Percentiles rank a stretch among this genome's conserved stretches.
Conservation (phyloP, 495 filamentous ascomycete genomes). For the Margaritispora aquatica region DNA sequence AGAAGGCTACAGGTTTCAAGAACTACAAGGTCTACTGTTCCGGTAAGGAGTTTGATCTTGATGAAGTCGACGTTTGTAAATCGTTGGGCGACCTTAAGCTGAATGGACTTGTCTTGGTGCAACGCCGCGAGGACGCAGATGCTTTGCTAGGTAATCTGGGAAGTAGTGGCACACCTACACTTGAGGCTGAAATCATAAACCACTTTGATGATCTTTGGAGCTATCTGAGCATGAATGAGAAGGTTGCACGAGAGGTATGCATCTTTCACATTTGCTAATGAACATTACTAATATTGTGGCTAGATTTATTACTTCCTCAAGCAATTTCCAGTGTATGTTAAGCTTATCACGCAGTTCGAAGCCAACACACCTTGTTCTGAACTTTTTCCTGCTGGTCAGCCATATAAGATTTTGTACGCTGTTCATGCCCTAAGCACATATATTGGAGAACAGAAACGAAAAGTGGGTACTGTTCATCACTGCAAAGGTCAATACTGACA, state of each 20-base stretch:
- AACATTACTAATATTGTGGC: slow-evolving; percentile 24
- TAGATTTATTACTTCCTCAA: slow-evolving; percentile 67
- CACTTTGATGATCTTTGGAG: slow-evolving; percentile 84
- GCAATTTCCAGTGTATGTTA: slow-evolving; percentile 63
- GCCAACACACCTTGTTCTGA: slow-evolving; percentile 45
- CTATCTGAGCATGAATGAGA: slow-evolving; percentile 70
- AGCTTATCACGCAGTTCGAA: slow-evolving; percentile 51
- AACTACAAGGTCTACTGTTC: slow-evolving; percentile 54
- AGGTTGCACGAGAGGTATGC: slow-evolving; percentile 50
- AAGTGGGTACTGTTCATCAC: slow-evolving; percentile 1
- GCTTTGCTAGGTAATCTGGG: slow-evolving; percentile 26
- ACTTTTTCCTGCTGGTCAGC: slow-evolving; percentile 61
- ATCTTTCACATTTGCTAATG: slow-evolving; percentile 13
- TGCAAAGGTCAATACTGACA: slow-evolving; percentile 6
- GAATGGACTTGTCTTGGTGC: slow-evolving; percentile 57
- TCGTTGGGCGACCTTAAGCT: slow-evolving; percentile 53
- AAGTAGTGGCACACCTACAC: slow-evolving; percentile 39
- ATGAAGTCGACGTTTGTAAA: slow-evolving; percentile 40
- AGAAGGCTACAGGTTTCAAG: slow-evolving; percentile 61
- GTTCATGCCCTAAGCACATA: slow-evolving; percentile 54
- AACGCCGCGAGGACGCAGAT: slow-evolving; percentile 32
- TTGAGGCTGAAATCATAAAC: slow-evolving; percentile 71
- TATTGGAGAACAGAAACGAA: slow-evolving; percentile 23
- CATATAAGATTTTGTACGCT: slow-evolving; percentile 71
- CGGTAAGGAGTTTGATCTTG: slow-evolving; percentile 40